Base-by-base conservation (phyloP, 2,329 filamentous ascomycete species). In the Cercospora beticola region DNA sequence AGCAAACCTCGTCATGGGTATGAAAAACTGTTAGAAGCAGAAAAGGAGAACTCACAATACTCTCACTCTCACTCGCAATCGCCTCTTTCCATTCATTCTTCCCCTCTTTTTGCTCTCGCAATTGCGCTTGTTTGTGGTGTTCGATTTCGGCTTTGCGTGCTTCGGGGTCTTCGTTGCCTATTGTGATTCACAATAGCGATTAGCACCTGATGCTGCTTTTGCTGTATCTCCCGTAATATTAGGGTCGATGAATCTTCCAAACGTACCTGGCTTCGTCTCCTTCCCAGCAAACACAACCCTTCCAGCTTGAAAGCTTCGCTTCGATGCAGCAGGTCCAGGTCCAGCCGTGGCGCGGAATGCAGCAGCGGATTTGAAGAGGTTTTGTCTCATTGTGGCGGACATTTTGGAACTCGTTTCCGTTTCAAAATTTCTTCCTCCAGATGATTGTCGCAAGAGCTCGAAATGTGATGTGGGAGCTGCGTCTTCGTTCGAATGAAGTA, bases 41-140 rank as follows among this genome's bases (percentile, higher is more conserved):
- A 26, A 26, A 5, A 5, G 3, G 23, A 58, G 5, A 56, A 80
- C 85, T 72, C 81, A 95, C 85, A 74, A 87, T 88, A 79, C 92
- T 91, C 83, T 96, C 92, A 80, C 90, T 92, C 80, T 92, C 88
- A 61, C 89, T 91, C 3, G 92, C 92, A 61, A 96, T 84, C 78
- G 90, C 89, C 23, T 90, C 85, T 81, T 91, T 90, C 92, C 92
- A 95, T 77, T 92, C 86, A 64, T 85, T 89, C 78, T 87, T 85
- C 69, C 91, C 92, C 46, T 86, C 81, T 73, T 84, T 82, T 79
- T 80, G 79, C 68, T 79, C 79, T 69, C 80, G 78, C 68, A 86
- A 66, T 65, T 83, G 81, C n/a, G 90, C 88, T 69, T 92, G 86
- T 83, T 94, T 93, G 71, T 84, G 75, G 12, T 74, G 49, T 71